phyloP scores from a whole-genome alignment of 148 eudicot species.

The Rhododendron mucronatum region DNA sequence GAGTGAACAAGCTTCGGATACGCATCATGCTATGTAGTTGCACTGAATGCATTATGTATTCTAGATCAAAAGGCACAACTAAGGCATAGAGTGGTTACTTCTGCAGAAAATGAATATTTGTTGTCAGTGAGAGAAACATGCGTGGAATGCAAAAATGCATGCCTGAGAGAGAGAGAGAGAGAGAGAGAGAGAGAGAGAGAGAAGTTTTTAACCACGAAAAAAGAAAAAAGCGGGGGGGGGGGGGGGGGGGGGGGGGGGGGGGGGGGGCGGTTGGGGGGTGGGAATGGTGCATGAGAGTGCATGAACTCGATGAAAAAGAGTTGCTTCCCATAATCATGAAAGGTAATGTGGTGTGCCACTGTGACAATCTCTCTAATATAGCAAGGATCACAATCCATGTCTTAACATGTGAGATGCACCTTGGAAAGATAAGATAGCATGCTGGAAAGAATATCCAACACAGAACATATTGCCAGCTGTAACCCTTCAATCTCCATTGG shows the following conservation, averaged over 20 bases:
- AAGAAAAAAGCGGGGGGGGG: neutral
- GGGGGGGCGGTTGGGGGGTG: too few species aligned
- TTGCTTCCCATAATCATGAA: neutral
- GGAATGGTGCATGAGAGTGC: neutral
- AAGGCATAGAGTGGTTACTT: neutral
- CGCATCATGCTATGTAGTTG: neutral
- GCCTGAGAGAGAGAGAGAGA: neutral
- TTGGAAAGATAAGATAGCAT: constrained; percentile 51
- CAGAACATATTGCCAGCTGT: constrained; percentile 57
- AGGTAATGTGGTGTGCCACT: neutral
- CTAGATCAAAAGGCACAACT: neutral
- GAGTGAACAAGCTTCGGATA: constrained; percentile 2
- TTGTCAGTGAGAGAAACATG: neutral
- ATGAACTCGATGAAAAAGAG: neutral
- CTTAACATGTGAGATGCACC: constrained; percentile 30
- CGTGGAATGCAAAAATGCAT: neutral
- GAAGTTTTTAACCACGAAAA: too few species aligned
- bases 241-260: too few species aligned
- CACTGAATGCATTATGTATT: neutral
- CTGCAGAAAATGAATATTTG: neutral
- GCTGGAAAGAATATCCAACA: constrained; percentile 57
- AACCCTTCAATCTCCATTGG: constrained; percentile 78
- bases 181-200: neutral
- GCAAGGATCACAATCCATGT: constrained; percentile 1
- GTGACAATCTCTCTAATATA: neutral